Evolutionary conservation across 2,329 filamentous ascomycete genomes (phyloP).

Genomic region (Tolypocladium paradoxum): DNA sequence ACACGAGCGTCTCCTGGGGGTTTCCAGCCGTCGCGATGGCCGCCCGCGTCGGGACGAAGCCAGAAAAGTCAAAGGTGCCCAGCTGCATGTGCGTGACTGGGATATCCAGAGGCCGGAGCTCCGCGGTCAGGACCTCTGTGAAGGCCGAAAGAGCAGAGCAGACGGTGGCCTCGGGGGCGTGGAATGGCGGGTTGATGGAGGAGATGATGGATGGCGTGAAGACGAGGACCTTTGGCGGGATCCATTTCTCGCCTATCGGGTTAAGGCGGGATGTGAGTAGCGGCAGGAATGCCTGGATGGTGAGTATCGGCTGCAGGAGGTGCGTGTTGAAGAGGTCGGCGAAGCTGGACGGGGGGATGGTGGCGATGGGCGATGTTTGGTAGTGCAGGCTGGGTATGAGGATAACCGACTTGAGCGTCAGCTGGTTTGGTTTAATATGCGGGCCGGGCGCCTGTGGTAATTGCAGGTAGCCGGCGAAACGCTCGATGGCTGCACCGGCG

Average conservation of each 20-base stretch:
- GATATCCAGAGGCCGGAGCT: constrained; percentile 66
- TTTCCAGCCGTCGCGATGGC: constrained; percentile 26
- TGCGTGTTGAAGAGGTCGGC: constrained; percentile 89
- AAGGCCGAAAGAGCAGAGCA: constrained; percentile 81
- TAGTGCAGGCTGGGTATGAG: constrained; percentile 75
- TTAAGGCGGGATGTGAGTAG: constrained; percentile 55
- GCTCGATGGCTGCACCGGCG: constrained; percentile 57
- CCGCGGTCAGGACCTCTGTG: constrained; percentile 66
- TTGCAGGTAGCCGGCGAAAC: constrained; percentile 61
- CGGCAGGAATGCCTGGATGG: constrained; percentile 80
- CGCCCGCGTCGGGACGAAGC: constrained; percentile 42
- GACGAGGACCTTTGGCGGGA: constrained; percentile 59
- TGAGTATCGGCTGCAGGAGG: constrained; percentile 78
- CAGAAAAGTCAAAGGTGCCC: constrained; percentile 77
- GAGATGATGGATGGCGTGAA: constrained; percentile 73
- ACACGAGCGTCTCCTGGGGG: constrained; percentile 41
- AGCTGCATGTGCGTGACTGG: constrained; percentile 81
- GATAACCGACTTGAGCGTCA: constrained; percentile 69
- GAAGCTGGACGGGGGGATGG: constrained; percentile 72
- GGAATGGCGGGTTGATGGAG: constrained; percentile 69
- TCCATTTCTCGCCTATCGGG: constrained; percentile 37
- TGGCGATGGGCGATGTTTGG: constrained; percentile 73
- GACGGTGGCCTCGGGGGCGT: constrained; percentile 78
- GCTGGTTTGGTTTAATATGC: constrained; percentile 62
- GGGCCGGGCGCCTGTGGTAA: constrained; percentile 66